Evolutionary conservation across 148 eudicot genomes (phyloP).

Genomic region (Camellia sinensis): DNA sequence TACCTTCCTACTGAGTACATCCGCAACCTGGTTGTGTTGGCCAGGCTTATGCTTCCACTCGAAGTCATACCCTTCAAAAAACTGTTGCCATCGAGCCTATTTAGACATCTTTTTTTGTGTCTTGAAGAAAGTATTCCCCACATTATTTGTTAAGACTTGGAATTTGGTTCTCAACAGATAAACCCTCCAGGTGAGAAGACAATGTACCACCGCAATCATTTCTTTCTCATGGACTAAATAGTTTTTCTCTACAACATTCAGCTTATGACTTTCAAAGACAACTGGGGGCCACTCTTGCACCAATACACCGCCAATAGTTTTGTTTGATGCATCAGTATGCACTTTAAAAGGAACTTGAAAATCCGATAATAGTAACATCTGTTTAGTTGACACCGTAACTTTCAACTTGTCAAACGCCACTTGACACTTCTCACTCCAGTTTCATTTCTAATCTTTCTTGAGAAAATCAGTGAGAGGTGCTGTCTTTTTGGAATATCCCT

Average conservation of each 20-base stretch:
- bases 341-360: neutral
- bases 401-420: neutral
- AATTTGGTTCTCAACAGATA: too few species aligned
- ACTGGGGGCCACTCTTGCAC: too few species aligned
- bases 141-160: too few species aligned
- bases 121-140: neutral
- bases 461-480: conserved; percentile 11
- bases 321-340: conserved; percentile 7
- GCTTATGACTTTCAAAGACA: too few species aligned
- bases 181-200: too few species aligned
- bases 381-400: neutral
- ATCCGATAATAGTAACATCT: neutral
- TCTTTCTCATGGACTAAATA: too few species aligned
- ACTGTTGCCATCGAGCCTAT: neutral
- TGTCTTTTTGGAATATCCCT: conserved; percentile 3
- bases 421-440: too few species aligned
- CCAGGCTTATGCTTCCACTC: too few species aligned
- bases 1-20: too few species aligned
- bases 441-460: conserved; percentile 3
- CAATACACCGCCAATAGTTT: neutral
- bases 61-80: neutral
- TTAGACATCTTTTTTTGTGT: neutral
- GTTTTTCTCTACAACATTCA: too few species aligned
- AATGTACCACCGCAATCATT: too few species aligned
- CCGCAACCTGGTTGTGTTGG: too few species aligned